A percentile compares a stretch with the other conserved stretches of the same genome.
Conservation (phyloP, 2,329 filamentous ascomycete species). For the Apiospora saccharicola region DNA sequence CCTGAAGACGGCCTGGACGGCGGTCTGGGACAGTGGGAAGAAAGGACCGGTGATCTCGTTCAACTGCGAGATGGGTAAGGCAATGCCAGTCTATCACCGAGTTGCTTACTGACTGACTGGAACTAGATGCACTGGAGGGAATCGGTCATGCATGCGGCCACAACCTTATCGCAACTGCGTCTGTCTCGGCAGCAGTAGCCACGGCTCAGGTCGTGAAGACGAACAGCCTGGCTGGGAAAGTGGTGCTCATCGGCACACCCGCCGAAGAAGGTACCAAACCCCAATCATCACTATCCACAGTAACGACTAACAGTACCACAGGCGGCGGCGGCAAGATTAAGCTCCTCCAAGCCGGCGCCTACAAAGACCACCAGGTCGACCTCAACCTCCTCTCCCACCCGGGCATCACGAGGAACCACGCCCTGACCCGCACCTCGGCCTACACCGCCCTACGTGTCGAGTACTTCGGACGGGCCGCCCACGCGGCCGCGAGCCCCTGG, state of each 20-base stretch:
- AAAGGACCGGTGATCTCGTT: slow-evolving; percentile 55
- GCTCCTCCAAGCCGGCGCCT: slow-evolving; percentile 53
- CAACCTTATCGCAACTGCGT: slow-evolving; percentile 60
- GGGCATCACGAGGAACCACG: slow-evolving; percentile 51
- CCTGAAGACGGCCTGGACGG: slow-evolving; percentile 60
- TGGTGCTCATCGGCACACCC: slow-evolving; percentile 59
- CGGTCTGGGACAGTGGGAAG: slow-evolving; percentile 54
- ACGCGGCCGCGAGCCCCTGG: slow-evolving; percentile 65
- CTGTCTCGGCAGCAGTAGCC: slow-evolving; percentile 55
- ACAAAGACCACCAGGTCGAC: slow-evolving; percentile 47
- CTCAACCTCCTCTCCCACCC: slow-evolving; percentile 52
- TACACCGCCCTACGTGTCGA: slow-evolving; percentile 57
- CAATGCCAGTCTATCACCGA: neutral
- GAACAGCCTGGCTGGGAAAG: slow-evolving; percentile 50
- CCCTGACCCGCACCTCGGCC: slow-evolving; percentile 60
- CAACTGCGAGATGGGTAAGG: slow-evolving; percentile 55
- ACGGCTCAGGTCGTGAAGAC: slow-evolving; percentile 52
- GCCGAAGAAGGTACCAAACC: slow-evolving; percentile 54
- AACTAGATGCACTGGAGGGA: slow-evolving; percentile 54
- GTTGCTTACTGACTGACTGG: neutral
- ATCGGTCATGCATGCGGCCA: slow-evolving; percentile 63
- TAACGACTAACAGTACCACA: slow-evolving; percentile 29
- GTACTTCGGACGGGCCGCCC: slow-evolving; percentile 62
- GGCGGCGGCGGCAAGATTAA: slow-evolving; percentile 59
- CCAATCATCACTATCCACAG: neutral